These are phyloP conservation scores for Capsicum rhomboideum DNA, from an alignment of 257 asterid species.

Conservation along the genomic window DNA sequence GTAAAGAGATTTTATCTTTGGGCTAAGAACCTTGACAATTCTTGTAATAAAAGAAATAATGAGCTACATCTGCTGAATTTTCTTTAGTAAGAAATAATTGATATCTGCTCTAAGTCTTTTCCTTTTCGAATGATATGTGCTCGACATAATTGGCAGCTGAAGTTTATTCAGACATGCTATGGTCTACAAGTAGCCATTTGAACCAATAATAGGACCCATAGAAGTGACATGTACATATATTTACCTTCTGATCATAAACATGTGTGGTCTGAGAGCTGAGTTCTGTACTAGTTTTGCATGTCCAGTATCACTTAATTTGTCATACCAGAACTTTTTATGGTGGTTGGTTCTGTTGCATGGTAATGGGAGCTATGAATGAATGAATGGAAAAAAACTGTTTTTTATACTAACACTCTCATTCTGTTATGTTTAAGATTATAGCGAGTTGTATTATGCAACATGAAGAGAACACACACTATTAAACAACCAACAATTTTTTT, in stretches of 20 bases:
- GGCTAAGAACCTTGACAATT: background rate
- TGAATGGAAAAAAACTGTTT: background rate
- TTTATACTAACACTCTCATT: background rate
- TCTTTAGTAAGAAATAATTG: background rate
- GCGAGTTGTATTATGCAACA: background rate
- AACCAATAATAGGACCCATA: background rate
- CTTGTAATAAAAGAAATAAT: background rate
- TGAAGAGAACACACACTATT: background rate
- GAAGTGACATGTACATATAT: background rate
- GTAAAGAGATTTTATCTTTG: background rate
- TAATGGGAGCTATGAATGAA: background rate
- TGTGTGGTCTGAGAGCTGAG: background rate
- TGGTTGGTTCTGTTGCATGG: background rate
- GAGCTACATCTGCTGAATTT: background rate
- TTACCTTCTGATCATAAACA: background rate
- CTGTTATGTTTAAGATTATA: background rate
- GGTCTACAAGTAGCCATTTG: background rate
- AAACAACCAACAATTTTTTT: background rate
- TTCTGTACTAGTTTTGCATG: background rate
- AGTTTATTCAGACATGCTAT: background rate
- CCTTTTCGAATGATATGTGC: background rate
- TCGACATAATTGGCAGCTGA: background rate
- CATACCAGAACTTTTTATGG: background rate
- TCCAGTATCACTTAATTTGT: background rate
- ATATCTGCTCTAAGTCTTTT: background rate